Evolutionary conservation across 2,329 filamentous ascomycete species (phyloP).

Genomic region (Escovopsis sp.): DNA sequence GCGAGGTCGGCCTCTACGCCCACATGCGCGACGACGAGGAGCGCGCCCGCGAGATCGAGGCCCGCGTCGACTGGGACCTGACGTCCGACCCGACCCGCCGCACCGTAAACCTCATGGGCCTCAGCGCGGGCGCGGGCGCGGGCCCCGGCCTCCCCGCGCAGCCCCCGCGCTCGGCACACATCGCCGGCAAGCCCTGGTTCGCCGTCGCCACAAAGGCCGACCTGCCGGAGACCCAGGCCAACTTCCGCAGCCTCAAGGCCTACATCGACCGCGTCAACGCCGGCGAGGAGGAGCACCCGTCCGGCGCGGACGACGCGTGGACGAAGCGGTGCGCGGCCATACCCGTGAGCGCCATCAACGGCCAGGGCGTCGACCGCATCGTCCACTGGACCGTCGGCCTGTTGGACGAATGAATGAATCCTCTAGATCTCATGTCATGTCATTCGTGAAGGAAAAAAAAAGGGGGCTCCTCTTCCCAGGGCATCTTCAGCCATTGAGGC

Average conservation of each 20-base stretch:
- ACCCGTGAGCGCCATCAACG: conserved; percentile 79
- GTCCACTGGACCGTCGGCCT: conserved; percentile 59
- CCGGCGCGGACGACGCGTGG: conserved; percentile 45
- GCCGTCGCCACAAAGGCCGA: conserved; percentile 92
- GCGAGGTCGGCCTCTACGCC: conserved; percentile 76
- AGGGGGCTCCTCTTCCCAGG: too few species aligned
- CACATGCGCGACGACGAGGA: conserved; percentile 64
- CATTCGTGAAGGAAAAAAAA: too few species aligned
- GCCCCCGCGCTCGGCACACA: conserved; percentile 28
- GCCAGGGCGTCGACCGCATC: conserved; percentile 65
- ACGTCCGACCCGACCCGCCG: conserved; percentile 24
- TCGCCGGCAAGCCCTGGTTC: conserved; percentile 93
- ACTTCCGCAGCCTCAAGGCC: conserved; percentile 52
- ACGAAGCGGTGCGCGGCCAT: conserved; percentile 51
- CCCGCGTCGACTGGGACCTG: conserved; percentile 43
- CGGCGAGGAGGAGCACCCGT: conserved; percentile 57
- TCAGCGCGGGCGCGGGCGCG: conserved; percentile 1
- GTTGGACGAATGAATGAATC: conserved; percentile 37
- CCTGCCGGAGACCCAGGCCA: conserved; percentile 60
- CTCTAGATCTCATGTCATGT: background rate
- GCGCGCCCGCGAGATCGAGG: conserved; percentile 44
- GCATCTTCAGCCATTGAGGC: too few species aligned
- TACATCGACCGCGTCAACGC: conserved; percentile 56
- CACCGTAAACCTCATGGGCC: conserved; percentile 12
- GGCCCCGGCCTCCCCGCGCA: background rate